These are phyloP conservation scores for Lasiosphaeria miniovina DNA, from an alignment of 495 filamentous ascomycete genomes.

Conservation along the genomic window DNA sequence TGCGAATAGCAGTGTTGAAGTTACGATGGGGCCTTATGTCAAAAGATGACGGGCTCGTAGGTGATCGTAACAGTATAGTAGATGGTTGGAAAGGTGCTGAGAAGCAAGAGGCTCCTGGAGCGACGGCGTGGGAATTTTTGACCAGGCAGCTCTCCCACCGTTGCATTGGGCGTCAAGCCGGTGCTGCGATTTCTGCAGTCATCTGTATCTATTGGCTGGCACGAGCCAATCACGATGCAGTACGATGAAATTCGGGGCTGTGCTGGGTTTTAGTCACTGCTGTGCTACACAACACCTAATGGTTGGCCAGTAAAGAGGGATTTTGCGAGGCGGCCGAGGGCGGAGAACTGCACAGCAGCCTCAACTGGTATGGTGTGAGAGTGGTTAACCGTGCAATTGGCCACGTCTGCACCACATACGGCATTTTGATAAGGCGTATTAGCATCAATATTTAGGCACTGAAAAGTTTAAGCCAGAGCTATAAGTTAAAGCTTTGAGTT, in stretches of 20 bases:
- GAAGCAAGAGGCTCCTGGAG: background rate
- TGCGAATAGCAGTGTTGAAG: background rate
- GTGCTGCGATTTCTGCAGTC: background rate
- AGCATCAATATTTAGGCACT: background rate
- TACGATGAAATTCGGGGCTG: background rate
- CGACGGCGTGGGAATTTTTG: background rate
- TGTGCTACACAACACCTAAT: background rate
- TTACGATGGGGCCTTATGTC: background rate
- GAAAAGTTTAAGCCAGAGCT: background rate
- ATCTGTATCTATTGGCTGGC: background rate
- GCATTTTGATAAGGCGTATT: conserved; percentile 4
- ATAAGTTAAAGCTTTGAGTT: background rate
- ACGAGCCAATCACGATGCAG: background rate
- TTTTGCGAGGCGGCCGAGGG: background rate
- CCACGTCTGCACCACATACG: background rate
- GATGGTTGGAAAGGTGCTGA: conserved; percentile 5
- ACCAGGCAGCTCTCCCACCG: background rate
- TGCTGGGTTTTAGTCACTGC: background rate
- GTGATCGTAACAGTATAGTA: background rate
- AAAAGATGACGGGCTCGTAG: background rate
- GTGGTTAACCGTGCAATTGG: conserved; percentile 6
- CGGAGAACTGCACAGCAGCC: background rate
- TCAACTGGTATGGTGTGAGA: background rate
- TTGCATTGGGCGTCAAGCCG: conserved; percentile 2
- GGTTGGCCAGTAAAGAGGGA: background rate